phyloP scores from a whole-genome alignment of 768 basidiomycete species.

The Leccinum ochraceum region DNA sequence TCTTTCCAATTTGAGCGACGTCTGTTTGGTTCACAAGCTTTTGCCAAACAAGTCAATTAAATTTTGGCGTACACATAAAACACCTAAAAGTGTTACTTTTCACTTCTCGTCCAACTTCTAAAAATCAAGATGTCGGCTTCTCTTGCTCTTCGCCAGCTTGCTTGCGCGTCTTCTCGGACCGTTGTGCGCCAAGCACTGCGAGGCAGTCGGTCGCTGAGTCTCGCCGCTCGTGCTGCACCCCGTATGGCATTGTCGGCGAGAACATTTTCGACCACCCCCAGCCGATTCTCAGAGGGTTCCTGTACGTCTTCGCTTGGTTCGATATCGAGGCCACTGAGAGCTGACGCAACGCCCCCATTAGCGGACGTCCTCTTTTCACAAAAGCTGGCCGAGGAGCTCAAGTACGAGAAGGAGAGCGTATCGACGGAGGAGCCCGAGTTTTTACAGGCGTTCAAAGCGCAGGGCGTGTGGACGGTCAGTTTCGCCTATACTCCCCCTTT shows the following conservation, averaged over 20 bases:
- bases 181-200: constrained; percentile 25
- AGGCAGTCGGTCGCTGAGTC: constrained; percentile 24
- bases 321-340: not conserved
- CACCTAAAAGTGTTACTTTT: not conserved
- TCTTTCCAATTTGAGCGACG: constrained; percentile 18
- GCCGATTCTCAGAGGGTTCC: constrained; percentile 43
- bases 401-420: constrained; percentile 74
- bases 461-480: constrained; percentile 76
- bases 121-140: constrained; percentile 57
- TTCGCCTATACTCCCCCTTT: too few relatives aligned
- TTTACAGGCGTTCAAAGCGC: constrained; percentile 67
- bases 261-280: constrained; percentile 42
- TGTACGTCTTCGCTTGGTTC: constrained; percentile 31
- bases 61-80: constrained; percentile 18
- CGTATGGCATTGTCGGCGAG: constrained; percentile 30
- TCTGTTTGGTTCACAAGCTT: constrained; percentile 34
- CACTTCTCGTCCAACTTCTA: constrained; percentile 1
- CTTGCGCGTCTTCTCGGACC: constrained; percentile 45
- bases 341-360: constrained; percentile 25
- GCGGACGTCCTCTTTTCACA: constrained; percentile 75
- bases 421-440: constrained; percentile 64
- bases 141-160: constrained; percentile 59
- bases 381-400: constrained; percentile 79
- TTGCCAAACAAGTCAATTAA: constrained; percentile 36
- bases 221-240: constrained; percentile 14